phyloP scores from a whole-genome alignment of 2,329 filamentous ascomycete genomes.

The Fusarium concolor region DNA sequence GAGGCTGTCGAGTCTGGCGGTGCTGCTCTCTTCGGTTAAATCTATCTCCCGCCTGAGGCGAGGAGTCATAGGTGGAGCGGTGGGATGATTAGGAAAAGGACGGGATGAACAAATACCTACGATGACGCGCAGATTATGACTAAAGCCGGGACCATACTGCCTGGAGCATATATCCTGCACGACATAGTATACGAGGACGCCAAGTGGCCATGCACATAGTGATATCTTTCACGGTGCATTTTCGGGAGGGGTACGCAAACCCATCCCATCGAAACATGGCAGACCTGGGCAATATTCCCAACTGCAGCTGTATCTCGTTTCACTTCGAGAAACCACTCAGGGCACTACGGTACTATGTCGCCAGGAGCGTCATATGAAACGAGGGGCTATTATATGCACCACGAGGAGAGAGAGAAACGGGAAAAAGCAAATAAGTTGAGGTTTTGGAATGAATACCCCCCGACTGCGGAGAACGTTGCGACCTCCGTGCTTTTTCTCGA shows the following conservation, averaged over 20 bases:
- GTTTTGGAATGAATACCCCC: conserved; percentile 32
- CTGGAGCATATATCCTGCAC: conserved; percentile 34
- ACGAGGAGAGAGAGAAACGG: conserved; percentile 18
- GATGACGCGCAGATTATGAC: conserved; percentile 29
- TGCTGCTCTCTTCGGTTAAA: conserved; percentile 68
- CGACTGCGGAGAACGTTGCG: conserved; percentile 34
- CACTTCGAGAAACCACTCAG: conserved; percentile 28
- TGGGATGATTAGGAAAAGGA: conserved; percentile 27
- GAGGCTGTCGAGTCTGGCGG: conserved; percentile 96
- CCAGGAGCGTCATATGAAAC: conserved; percentile 25
- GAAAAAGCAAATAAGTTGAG: conserved; percentile 22
- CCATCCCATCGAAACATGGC: conserved; percentile 10
- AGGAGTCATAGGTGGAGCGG: conserved; percentile 41
- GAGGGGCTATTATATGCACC: conserved; percentile 20
- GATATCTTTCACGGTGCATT: conserved; percentile 26
- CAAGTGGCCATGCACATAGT: conserved; percentile 29
- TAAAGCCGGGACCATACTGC: conserved; percentile 25
- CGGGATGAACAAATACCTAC: conserved; percentile 37
- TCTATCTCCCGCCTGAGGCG: conserved; percentile 21
- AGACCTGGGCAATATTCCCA: conserved; percentile 3
- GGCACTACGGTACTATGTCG: conserved; percentile 32
- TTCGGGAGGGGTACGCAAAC: conserved; percentile 19
- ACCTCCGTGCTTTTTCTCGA: conserved; percentile 31
- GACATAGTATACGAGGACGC: conserved; percentile 37
- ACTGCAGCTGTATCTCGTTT: conserved; percentile 12